Evolutionary conservation across 345 rosid genomes (phyloP), one percentile per base, ranked within the genome.

Genomic region (Syzygium jambos): DNA sequence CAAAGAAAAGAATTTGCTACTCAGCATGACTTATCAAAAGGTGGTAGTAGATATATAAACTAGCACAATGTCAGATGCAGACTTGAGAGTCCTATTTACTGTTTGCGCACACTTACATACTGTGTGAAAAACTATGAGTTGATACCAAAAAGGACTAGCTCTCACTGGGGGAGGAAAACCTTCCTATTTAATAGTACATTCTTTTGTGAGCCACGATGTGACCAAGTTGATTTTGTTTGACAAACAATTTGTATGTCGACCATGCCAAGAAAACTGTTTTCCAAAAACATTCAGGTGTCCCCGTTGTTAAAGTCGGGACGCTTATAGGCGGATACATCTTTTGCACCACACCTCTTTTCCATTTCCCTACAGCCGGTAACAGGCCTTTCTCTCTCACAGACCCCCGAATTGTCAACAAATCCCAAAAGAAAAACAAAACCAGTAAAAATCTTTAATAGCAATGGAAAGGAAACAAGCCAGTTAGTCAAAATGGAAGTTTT

Each of bases 221-320:
- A 38, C 25, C 14, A 0, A 38, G 25, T 73, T 34, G 49, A 73
- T 73, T 73, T 73, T 73, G 4, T 73, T 34, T 0, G 0, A 38
- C 25, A 19, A 73, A 73, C 49, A 34, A 38, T 12, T 73, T 25
- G 11, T 73, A 38, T 34, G 25, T 5, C 7, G 4, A 73, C 25
- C 80, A 9, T 19, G 80, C 80, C 80, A 73, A 73, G 80, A 73
- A 73, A 17, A 9, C 80, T 2, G 46, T 9, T 19, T 73, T 34
- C 80, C 0, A 0, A 73, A 56, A 73, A 73, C 49, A 73, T 73
- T 73, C 49, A 73, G 80, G 23, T 38, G 5, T 34, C 80, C 38
- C 49, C 0, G 1, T 2, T 34, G 38, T 73, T 0, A 30, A 34
- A 2, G 14, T 73, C 3, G 4, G 1, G 7, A 73, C 0, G 0